A percentile compares a stretch with the other conserved stretches of the same genome.
Conservation (phyloP, 192 early-diverging fungal species). For the Radiomyces spectabilis region DNA sequence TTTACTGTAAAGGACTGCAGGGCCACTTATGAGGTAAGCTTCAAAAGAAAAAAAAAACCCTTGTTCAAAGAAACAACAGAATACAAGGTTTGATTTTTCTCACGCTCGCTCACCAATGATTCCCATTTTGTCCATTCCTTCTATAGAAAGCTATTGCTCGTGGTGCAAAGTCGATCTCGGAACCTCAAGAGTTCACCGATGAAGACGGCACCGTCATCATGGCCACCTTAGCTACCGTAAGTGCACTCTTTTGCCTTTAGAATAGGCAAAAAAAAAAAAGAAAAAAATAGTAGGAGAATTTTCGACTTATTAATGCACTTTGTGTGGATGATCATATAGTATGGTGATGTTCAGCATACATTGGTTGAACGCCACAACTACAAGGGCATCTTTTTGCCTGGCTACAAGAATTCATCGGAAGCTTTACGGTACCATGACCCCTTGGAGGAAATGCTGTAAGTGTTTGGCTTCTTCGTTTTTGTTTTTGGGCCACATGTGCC, state of each 20-base stretch:
- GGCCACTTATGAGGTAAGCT: constrained; percentile 53
- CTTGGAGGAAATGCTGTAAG: constrained; percentile 50
- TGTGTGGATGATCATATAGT: too few species aligned
- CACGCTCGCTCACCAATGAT: too few species aligned
- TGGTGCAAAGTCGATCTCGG: constrained; percentile 75
- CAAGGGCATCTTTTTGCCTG: constrained; percentile 84
- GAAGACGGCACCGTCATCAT: constrained; percentile 82
- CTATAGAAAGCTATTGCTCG: constrained; percentile 64
- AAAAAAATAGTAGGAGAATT: neutral
- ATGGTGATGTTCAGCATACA: constrained; percentile 95
- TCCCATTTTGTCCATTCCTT: neutral
- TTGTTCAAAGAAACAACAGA: too few species aligned
- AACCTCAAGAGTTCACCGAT: constrained; percentile 78
- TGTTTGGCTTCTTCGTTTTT: constrained; percentile 7
- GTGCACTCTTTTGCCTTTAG: too few species aligned
- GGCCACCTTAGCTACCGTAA: constrained; percentile 80
- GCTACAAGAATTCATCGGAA: constrained; percentile 39
- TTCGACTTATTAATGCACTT: neutral
- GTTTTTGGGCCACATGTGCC: neutral
- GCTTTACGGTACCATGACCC: constrained; percentile 37
- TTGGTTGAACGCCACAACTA: constrained; percentile 81
- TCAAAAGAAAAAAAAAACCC: neutral
- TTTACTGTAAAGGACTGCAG: constrained; percentile 83
- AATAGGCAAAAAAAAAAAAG: too few species aligned
- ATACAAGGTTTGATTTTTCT: too few species aligned